phyloP scores from a whole-genome alignment of 1,284 basidiomycete genomes.

The Anthracocystis walkeri region DNA sequence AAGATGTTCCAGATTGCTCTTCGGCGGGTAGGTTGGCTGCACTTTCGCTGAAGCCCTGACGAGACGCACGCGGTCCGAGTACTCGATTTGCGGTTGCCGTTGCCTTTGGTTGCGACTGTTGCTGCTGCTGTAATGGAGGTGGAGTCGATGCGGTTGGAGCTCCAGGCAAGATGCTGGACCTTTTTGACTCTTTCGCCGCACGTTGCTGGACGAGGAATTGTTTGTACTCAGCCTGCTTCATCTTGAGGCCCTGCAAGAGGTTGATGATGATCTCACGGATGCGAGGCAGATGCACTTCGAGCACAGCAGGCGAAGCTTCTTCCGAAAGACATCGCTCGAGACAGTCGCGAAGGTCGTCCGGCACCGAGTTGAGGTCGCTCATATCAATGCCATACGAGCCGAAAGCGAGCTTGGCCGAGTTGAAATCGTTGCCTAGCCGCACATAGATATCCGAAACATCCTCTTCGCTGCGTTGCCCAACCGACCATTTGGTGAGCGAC shows the following conservation, averaged over 20 bases:
- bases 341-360: constrained; percentile 86
- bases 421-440: constrained; percentile 95
- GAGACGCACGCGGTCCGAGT: constrained; percentile 30
- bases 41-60: constrained; percentile 46
- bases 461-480: constrained; percentile 79
- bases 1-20: background rate
- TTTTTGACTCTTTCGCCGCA: constrained; percentile 32
- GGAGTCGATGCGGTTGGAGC: constrained; percentile 18
- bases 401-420: constrained; percentile 90
- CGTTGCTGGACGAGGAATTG: constrained; percentile 60
- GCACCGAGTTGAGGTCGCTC: constrained; percentile 88
- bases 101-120: constrained; percentile 5
- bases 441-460: constrained; percentile 97
- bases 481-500: constrained; percentile 78
- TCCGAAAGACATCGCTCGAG: constrained; percentile 91
- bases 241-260: constrained; percentile 88
- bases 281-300: constrained; percentile 88
- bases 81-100: constrained; percentile 12
- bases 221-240: constrained; percentile 84
- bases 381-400: constrained; percentile 87
- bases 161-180: constrained; percentile 28
- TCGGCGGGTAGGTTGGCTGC: background rate
- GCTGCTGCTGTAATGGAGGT: constrained; percentile 15
- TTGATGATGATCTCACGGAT: constrained; percentile 94
- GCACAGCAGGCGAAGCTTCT: constrained; percentile 84